Percentiles rank a stretch among this genome's conserved stretches.
Conservation (phyloP, 768 basidiomycete species). For the Dictyophora rubrovolvata region DNA sequence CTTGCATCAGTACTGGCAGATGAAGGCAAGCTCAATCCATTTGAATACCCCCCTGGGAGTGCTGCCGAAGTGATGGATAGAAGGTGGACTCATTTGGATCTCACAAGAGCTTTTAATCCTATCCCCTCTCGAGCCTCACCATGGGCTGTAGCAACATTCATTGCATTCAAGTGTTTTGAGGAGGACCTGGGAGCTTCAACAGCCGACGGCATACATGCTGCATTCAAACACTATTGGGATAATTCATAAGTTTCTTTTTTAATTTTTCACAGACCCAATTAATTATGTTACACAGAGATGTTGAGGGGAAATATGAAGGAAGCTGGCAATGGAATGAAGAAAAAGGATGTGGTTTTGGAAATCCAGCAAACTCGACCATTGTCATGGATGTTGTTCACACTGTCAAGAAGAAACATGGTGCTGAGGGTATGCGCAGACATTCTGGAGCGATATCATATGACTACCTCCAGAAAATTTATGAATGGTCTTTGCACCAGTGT, state of each 20-base stretch:
- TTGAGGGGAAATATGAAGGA: slow-evolving; percentile 15
- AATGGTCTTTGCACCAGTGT: slow-evolving; percentile 19
- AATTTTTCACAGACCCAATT: background rate
- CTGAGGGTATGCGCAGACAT: slow-evolving; percentile 18
- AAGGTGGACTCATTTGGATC: background rate
- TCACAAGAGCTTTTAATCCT: slow-evolving; percentile 18
- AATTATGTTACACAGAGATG: background rate
- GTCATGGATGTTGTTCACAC: slow-evolving; percentile 18
- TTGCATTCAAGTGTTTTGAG: slow-evolving; percentile 23
- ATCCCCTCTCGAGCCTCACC: slow-evolving; percentile 22
- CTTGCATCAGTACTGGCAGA: background rate
- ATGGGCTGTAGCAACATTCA: slow-evolving; percentile 17
- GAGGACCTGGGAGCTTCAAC: slow-evolving; percentile 11
- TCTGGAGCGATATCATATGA: slow-evolving; percentile 24
- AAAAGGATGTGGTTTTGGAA: slow-evolving; percentile 19
- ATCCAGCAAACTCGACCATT: slow-evolving; percentile 19
- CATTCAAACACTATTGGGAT: slow-evolving; percentile 22
- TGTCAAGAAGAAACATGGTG: slow-evolving; percentile 16
- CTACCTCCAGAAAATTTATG: slow-evolving; percentile 20
- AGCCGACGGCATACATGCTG: slow-evolving; percentile 20
- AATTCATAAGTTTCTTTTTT: slow-evolving; percentile 16
- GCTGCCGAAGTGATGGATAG: background rate
- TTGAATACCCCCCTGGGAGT: background rate
- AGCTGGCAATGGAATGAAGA: slow-evolving; percentile 19
- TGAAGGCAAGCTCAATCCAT: background rate